Base-by-base conservation (phyloP, 2,329 filamentous ascomycete species). In the Colletotrichum lupini region DNA sequence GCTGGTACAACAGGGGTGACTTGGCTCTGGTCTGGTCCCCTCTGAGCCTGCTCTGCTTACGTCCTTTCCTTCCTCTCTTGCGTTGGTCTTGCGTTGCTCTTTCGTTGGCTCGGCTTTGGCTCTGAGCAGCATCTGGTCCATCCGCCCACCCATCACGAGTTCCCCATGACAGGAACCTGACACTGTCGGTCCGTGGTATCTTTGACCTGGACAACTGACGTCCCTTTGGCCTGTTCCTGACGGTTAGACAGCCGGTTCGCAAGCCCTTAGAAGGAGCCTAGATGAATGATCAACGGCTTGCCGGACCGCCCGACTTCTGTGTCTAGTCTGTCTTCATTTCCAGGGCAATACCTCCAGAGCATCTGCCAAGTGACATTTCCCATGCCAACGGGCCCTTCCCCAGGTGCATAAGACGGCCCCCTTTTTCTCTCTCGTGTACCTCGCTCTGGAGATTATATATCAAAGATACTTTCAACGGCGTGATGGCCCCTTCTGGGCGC, bases 391-490 rank as follows among this genome's bases (percentile, higher is more conserved):
- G 53, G 53, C 70, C 70, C 28, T 35, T 73, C 35, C 30, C 9
- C 52, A 42, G 16, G 19, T 56, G 67, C 70, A 73, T 65, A 42
- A 70, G 66, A 16, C 58, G 24, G 42, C 28, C 58, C 69, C 65
- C 65, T 64, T 62, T 12, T 46, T 24, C 30, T 28, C 53, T 53
- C 12, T 49, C 16, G 24, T 30, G 60, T 70, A 65, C 60, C 57
- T 49, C 37, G 60, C 70, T 53, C 69, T 65, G 26, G 55, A 68
- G 60, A 70, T 73, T 70, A 12, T 67, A 65, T 28, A 35, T 69
- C 60, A 55, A 73, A 73, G 60, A 73, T 73, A 65, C 66, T 70
- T 73, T 73, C 66, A 73, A 70, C 70, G 70, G 70, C 69, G 58
- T 63, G 58, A 68, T 59, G 58, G 69, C 69, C 69, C 28, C 35